Evolutionary conservation across 495 filamentous ascomycete species (phyloP), one percentile per base, ranked within the genome.

Genomic region (Aspergillus heteromorphus): DNA sequence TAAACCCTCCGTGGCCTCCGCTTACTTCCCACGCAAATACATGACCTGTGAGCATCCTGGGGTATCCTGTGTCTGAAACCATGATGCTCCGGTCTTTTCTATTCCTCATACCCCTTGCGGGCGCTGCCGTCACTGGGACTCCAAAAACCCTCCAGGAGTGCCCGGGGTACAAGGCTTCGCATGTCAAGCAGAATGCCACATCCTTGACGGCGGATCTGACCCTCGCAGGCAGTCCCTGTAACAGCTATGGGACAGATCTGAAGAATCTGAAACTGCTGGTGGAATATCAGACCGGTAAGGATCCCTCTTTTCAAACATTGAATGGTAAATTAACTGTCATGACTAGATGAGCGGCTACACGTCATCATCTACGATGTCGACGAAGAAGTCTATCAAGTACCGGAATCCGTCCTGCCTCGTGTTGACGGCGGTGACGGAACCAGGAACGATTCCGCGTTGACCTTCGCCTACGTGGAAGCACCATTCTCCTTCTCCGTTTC

Each of bases 401-500:
- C 90, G 13, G 79, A 84, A 18, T 80, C 76, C 4, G 84, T 89
- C 16, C 66, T 96, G 14, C 78, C 86, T 14, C 82, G 88, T 1
- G 87, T 89, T 0, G 51, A 55, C 18, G 52, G 51, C 16, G 52
- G 54, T 2, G 47, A 55, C 31, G 54, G 57, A 34, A 55, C 61
- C 10, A 53, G 63, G n/a, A 65, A 66, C 19, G 54, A 65, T 0
- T 64, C 66, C 0, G 57, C 61, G 4, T 71, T 95, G 34, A 73
- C 83, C 50, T 92, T 93, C 61, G 72, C 80, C 61, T 84, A 84
- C 58, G 72, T 75, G 31, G 71, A 79, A 48, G 79, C 78, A 30
- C 89, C 90, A 2, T 95, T 96, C 70, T 84, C 82, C 16, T 95
- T 95, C 69, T 76, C 77, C 8, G 82, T 96, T n/a, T 71, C 74